A percentile compares a stretch with the other conserved stretches of the same genome.
Evolutionary conservation across 2,329 filamentous ascomycete genomes (phyloP).

Genomic region (Pseudocercospora musae): DNA sequence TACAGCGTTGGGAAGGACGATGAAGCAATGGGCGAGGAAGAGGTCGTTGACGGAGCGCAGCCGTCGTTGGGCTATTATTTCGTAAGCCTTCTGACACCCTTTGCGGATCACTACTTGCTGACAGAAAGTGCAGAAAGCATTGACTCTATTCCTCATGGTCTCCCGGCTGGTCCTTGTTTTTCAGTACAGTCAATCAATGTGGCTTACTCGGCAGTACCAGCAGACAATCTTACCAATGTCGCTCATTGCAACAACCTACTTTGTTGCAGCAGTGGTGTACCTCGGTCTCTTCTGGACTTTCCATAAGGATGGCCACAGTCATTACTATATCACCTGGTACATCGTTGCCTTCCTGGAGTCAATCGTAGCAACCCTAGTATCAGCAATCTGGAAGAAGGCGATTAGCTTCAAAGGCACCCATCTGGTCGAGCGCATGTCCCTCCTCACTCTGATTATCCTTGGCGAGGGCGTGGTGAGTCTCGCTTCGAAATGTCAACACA

Average conservation of each 20-base stretch:
- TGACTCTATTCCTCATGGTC: slow-evolving; percentile 40
- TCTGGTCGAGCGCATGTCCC: slow-evolving; percentile 38
- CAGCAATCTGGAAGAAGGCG: slow-evolving; percentile 32
- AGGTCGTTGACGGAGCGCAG: slow-evolving; percentile 30
- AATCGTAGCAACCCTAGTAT: slow-evolving; percentile 32
- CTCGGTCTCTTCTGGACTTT: slow-evolving; percentile 34
- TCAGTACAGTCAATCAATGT: slow-evolving; percentile 40
- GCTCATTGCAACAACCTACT: slow-evolving; percentile 35
- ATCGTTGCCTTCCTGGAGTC: slow-evolving; percentile 38
- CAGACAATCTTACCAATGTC: slow-evolving; percentile 34
- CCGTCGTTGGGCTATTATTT: slow-evolving; percentile 36
- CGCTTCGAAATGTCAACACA: slow-evolving; percentile 34
- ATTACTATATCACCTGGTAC: slow-evolving; percentile 54
- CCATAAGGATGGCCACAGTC: slow-evolving; percentile 18
- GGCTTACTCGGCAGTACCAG: slow-evolving; percentile 33
- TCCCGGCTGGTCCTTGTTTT: slow-evolving; percentile 36
- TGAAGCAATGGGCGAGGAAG: slow-evolving; percentile 40
- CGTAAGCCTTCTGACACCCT: background rate
- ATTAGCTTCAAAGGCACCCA: slow-evolving; percentile 41
- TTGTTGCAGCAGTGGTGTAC: slow-evolving; percentile 37
- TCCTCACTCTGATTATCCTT: slow-evolving; percentile 40
- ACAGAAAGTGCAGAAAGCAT: slow-evolving; percentile 17
- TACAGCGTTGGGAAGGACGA: slow-evolving; percentile 39
- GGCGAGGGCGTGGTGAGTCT: slow-evolving; percentile 41
- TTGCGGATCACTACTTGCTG: background rate